Base-by-base conservation (phyloP, 371 early-diverging fungal genomes). In the Choanephora cucurbitarum region DNA sequence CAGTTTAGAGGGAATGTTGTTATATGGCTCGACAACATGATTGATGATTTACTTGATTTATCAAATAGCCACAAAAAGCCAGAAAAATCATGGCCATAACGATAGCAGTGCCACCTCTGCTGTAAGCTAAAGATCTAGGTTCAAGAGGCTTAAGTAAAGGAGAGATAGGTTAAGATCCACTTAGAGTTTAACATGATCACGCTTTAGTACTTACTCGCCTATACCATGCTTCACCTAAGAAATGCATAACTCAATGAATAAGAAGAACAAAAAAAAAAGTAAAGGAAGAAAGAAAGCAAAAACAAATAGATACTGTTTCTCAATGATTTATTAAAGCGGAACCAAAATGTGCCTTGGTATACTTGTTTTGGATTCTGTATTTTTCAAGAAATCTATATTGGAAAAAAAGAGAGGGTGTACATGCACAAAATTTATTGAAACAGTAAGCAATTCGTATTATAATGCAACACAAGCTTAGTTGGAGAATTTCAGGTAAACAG, bases 221-320 rank as follows among this genome's bases (percentile, higher is more conserved):
- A 45, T 74, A 66, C 28, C 60, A 74, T 21, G 74, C 71, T 66
- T 74, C 74, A n/a, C 55, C 50, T 40, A 74, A 53, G 44, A 74
- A 74, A 71, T 74, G 67, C 74, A 74, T 72, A 11, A 37, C 10
- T 33, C n/a, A n/a, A n/a, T n/a, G n/a, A n/a, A n/a, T n/a, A n/a
- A n/a, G n/a, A 7, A 28, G 28, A 28, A 10, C 33, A 19, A 39
- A 17, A 47, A 13, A 5, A 11, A 1, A 15, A 18, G 5, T 7
- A 22, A 33, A 37, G 24, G 5, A 24, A 22, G 15, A 5, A 39
- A 19, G 31, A 19, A 58, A 22, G 5, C 19, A 0, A 19, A 46
- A 6, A 49, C 14, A 21, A 50, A 21, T 39, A 19, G n/a, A 44
- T 34, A 17, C 23, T 49, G 18, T 37, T 34, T 3, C 7, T 28